Evolutionary conservation across 805 yeast species (phyloP), one percentile per base, ranked within the genome.

Genomic region (Candida sphagnicola): DNA sequence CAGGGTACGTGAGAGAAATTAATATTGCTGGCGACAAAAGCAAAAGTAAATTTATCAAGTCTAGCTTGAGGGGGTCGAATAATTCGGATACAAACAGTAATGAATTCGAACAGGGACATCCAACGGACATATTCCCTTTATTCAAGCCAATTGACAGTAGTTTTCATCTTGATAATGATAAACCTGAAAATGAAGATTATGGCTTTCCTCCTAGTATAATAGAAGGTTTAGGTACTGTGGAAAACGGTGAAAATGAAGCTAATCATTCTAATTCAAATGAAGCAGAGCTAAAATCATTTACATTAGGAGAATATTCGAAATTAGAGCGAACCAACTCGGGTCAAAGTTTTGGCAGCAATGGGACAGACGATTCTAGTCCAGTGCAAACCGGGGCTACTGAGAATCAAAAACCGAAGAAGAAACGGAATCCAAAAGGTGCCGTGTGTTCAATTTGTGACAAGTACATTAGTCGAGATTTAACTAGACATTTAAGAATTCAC

Each of bases 401-500:
- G 18, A 21, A 11, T 24, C n/a, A n/a, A n/a, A 30, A 23, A 16
- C 26, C 31, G 4, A 36, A 53, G 38, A 64, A 62, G 48, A 61
- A 62, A 33, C 49, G 59, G 31, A 38, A 40, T 14, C 42, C 59
- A 21, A 67, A 65, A 41, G 72, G 71, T 8, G 57, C 70, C 16
- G 51, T 57, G 10, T 68, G 74, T 40, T 39, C 59, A 5, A 48
- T 68, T 12, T 68, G 74, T 46, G 67, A 60, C 38, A 65, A 65
- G 43, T 64, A 49, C 47, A 68, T 68, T 38, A 58, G 65, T 37
- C 46, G 74, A 33, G 74, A 68, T 45, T 49, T 65, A 35, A 62
- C 66, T 4, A 47, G 74, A 29, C 74, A 68, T 45, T 54, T 67
- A 56, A 52, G 74, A 28, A 68, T 64, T 30, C 74, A 68, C 49